phyloP scores from a whole-genome alignment of 73 alveolate genomes.

The Blepharisma japonicum region DNA sequence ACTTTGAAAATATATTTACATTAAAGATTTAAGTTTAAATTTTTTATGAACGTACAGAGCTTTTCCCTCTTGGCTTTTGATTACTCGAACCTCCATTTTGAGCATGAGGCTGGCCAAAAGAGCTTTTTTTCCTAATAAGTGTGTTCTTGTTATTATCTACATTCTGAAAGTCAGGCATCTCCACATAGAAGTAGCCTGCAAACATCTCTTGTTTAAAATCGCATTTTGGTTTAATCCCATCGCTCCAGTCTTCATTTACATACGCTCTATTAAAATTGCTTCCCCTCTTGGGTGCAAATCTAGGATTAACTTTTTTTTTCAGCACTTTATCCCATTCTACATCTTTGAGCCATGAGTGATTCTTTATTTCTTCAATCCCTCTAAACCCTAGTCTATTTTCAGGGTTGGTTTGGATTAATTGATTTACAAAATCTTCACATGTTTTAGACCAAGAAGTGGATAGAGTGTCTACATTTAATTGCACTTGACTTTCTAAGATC shows the following conservation, averaged over 20 bases:
- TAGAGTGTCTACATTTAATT: neutral
- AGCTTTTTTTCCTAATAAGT: no score
- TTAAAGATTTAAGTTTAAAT: no score
- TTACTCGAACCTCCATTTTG: no score
- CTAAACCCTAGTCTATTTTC: constrained; percentile 75
- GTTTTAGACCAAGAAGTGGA: constrained; percentile 88
- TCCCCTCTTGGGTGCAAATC: constrained; percentile 47
- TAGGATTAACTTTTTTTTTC: neutral
- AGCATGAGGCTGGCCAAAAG: no score
- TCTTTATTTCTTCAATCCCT: constrained; percentile 27
- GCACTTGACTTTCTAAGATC: constrained; percentile 22
- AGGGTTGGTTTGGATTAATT: constrained; percentile 68
- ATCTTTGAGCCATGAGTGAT: constrained; percentile 30
- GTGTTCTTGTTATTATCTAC: no score
- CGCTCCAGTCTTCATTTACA: constrained; percentile 25
- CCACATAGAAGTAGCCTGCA: no score
- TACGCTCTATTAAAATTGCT: constrained; percentile 49
- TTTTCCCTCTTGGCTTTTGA: no score
- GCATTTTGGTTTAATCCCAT: neutral
- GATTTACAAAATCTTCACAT: constrained; percentile 93
- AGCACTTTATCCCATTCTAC: neutral
- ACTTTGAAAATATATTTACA: no score
- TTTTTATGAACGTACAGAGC: no score
- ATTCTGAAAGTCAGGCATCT: no score
- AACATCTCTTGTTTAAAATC: no score